Conservation (phyloP, 2,329 filamentous ascomycete species). For the Penicillium aurantiogriseum region DNA sequence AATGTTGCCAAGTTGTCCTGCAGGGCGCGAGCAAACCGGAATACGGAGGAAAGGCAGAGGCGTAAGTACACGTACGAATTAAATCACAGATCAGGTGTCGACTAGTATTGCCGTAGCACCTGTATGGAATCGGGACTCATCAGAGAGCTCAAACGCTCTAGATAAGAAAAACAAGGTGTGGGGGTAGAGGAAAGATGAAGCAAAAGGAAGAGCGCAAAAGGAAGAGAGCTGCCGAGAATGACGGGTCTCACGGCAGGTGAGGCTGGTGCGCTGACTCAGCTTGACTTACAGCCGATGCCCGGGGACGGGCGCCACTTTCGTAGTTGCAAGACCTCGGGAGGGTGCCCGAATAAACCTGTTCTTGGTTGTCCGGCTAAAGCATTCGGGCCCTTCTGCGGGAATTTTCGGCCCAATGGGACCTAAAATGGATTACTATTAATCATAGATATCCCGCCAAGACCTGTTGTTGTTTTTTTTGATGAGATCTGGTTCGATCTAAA, state of each 20-base stretch:
- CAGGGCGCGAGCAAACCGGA: constrained; percentile 18
- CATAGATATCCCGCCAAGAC: not conserved
- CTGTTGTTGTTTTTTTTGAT: not conserved
- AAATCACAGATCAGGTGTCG: constrained; percentile 37
- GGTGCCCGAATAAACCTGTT: constrained; percentile 2
- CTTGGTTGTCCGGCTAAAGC: constrained; percentile 18
- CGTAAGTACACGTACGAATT: constrained; percentile 18
- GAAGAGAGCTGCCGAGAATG: constrained; percentile 17
- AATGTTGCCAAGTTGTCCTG: constrained; percentile 21
- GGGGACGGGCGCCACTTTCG: not conserved
- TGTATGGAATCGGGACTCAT: constrained; percentile 40
- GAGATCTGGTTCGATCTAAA: not conserved
- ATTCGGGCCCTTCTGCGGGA: constrained; percentile 25
- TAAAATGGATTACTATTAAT: constrained; percentile 13
- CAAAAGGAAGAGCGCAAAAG: constrained; percentile 16
- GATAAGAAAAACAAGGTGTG: constrained; percentile 16
- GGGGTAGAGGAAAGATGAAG: constrained; percentile 17
- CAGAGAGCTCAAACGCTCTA: constrained; percentile 40
- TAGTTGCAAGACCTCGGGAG: not conserved
- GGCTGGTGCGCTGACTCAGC: constrained; percentile 28
- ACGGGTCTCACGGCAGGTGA: constrained; percentile 14
- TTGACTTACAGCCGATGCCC: constrained; percentile 18
- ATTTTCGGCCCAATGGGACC: constrained; percentile 25
- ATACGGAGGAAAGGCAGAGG: constrained; percentile 29
- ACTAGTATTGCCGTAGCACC: constrained; percentile 44